Conservation (phyloP, 2,329 filamentous ascomycete species). For the Chrysoporthe deuterocubensis region DNA sequence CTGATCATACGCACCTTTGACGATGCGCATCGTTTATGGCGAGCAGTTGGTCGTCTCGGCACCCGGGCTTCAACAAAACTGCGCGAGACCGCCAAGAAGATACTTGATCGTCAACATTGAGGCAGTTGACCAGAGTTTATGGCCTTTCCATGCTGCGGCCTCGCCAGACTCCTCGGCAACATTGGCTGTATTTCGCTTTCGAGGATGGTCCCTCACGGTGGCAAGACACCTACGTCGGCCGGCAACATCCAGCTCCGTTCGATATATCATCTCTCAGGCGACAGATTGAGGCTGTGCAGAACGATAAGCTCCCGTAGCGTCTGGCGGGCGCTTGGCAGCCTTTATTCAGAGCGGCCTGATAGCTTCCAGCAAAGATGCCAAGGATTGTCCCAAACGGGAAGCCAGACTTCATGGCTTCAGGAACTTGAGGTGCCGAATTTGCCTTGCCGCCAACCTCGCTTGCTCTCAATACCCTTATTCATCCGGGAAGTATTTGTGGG, state of each 20-base stretch:
- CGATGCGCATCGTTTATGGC: background rate
- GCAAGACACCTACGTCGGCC: background rate
- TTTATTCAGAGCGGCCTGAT: background rate
- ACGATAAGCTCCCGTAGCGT: constrained; percentile 1
- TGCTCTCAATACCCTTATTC: constrained; percentile 6
- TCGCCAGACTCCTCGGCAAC: background rate
- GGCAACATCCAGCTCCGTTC: background rate
- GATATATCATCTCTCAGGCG: background rate
- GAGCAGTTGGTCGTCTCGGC: background rate
- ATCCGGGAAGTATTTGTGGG: background rate
- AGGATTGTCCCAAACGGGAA: background rate
- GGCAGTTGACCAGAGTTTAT: too few species aligned
- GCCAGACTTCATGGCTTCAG: background rate
- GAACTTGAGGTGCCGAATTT: background rate
- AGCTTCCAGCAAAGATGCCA: constrained; percentile 6
- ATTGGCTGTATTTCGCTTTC: background rate
- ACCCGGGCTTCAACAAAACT: background rate
- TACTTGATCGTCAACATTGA: too few species aligned
- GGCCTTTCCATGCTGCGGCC: background rate
- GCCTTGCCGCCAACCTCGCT: constrained; percentile 8
- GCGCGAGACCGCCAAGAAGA: too few species aligned
- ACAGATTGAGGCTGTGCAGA: constrained; percentile 17
- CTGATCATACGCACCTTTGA: background rate
- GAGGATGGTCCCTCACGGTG: background rate
- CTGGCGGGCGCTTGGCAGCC: constrained; percentile 2